Percentiles rank a stretch among this genome's conserved stretches.
Conservation (phyloP, 768 basidiomycete genomes). For the Pleurotus citrinopileatus region DNA sequence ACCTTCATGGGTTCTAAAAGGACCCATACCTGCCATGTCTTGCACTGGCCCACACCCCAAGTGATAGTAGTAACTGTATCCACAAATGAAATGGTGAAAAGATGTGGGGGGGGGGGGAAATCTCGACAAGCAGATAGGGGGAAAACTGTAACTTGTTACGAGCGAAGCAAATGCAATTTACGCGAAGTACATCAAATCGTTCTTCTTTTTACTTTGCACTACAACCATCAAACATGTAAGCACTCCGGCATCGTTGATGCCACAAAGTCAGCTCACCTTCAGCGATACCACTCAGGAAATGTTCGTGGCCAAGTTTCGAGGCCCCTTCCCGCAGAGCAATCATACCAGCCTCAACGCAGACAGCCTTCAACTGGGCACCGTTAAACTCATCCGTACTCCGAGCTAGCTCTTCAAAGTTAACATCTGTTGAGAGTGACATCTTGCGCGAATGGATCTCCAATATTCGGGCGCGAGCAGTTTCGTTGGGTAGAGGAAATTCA, state of each 20-base stretch:
- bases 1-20: no score
- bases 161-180: constrained; percentile 40
- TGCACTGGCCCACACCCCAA: no score
- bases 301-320: constrained; percentile 85
- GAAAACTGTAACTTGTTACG: no score
- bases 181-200: constrained; percentile 92
- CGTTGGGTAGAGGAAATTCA: constrained; percentile 96
- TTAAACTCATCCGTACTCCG: constrained; percentile 98
- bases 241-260: no score
- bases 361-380: constrained; percentile 94
- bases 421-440: constrained; percentile 83
- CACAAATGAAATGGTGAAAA: no score
- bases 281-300: constrained; percentile 90
- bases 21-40: no score
- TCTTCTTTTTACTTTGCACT: constrained; percentile 99
- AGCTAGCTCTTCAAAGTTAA: constrained; percentile 97
- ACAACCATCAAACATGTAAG: constrained; percentile 18
- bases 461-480: constrained; percentile 94
- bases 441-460: constrained; percentile 97
- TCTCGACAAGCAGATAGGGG: no score
- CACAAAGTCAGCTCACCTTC: no score
- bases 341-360: constrained; percentile 99
- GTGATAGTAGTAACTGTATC: no score
- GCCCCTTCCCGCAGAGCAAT: constrained; percentile 94
- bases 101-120: no score